Evolutionary conservation across 202 grass and related monocot genomes (phyloP).

Genomic region (Panicum hallii): DNA sequence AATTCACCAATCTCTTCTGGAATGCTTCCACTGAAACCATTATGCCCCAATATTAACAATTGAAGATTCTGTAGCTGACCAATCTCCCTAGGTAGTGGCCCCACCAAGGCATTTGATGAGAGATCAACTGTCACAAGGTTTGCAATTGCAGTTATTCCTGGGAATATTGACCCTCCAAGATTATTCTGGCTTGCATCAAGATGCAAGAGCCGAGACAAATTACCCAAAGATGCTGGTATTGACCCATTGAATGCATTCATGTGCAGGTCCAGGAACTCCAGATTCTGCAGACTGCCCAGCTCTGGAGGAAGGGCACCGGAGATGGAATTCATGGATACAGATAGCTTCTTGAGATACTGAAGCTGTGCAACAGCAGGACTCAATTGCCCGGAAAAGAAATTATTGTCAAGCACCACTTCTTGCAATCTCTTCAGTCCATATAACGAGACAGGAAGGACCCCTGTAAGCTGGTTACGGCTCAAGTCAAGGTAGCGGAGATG

Average conservation of each 20-base stretch:
- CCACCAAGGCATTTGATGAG: conserved; percentile 77
- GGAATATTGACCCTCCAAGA: conserved; percentile 73
- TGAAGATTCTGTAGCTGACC: conserved; percentile 57
- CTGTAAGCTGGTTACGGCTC: conserved; percentile 73
- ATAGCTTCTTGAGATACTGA: conserved; percentile 62
- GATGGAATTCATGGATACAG: conserved; percentile 64
- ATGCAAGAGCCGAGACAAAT: conserved; percentile 67
- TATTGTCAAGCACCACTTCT: conserved; percentile 67
- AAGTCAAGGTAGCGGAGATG: conserved; percentile 70
- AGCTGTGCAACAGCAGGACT: conserved; percentile 63
- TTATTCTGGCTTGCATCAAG: conserved; percentile 77
- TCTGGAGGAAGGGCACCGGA: conserved; percentile 65
- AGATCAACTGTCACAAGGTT: conserved; percentile 61
- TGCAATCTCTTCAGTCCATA: conserved; percentile 62
- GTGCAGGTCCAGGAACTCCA: conserved; percentile 74
- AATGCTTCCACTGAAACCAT: conserved; percentile 69
- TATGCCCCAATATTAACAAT: conserved; percentile 68
- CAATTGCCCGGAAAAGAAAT: conserved; percentile 67
- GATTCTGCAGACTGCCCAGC: conserved; percentile 69
- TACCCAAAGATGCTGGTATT: conserved; percentile 58
- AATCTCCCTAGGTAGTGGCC: conserved; percentile 71
- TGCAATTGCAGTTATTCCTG: conserved; percentile 65
- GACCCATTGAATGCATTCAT: conserved; percentile 66
- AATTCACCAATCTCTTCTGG: conserved; percentile 78
- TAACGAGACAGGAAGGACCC: conserved; percentile 63